Base-by-base conservation (phyloP, 2,329 filamentous ascomycete genomes). In the Pezizomycotina sp. region DNA sequence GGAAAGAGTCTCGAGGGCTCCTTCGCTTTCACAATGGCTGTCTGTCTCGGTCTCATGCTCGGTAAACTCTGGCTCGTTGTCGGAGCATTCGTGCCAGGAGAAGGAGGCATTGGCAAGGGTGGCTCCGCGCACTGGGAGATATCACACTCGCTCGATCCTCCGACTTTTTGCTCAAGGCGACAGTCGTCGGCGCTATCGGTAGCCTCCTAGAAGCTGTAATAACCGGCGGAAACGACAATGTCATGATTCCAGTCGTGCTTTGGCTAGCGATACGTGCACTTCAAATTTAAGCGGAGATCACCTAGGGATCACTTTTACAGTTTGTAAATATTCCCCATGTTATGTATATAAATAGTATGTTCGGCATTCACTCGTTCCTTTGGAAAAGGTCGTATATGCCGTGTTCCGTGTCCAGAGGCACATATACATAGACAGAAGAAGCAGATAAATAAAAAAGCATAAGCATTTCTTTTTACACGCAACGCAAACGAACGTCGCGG, bases 161-260 rank as follows among this genome's bases (percentile, higher is more conserved):
- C 34, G 34, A 3, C 27, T 43, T 2, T 43, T 43, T 36, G 10
- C 27, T 20, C 6, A 89, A 86, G 53, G 72, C 77, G 7, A 62
- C 64, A 4, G 53, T 79, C 30, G 91, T 83, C 47, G 83, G 79
- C 5, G 66, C 68, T 26, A 70, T 83, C 39, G 81, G 84, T 18
- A 93, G 84, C 57, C 65, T 93, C 49, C 92, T 89, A 34, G 89
- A 98, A 61, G 84, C 89, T 16, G 86, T 93, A 29, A 61, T 98
- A 46, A 95, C 89, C 9, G 89, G 89, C 2, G 89, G 86, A 19
- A 98, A 98, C 58, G 89, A 98, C 64, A 98, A 98, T 63, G 89
- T 98, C 12, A 76, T 95, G 46, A 86, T 95, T 46, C 89, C 89
- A 3, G 72, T 98, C 38, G 74, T 92, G 32, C 60, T 98, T 43